Percentiles rank a stretch among this genome's conserved stretches.
Evolutionary conservation across 768 basidiomycete species (phyloP).

Genomic region (Udeniomyces megalosporus): DNA sequence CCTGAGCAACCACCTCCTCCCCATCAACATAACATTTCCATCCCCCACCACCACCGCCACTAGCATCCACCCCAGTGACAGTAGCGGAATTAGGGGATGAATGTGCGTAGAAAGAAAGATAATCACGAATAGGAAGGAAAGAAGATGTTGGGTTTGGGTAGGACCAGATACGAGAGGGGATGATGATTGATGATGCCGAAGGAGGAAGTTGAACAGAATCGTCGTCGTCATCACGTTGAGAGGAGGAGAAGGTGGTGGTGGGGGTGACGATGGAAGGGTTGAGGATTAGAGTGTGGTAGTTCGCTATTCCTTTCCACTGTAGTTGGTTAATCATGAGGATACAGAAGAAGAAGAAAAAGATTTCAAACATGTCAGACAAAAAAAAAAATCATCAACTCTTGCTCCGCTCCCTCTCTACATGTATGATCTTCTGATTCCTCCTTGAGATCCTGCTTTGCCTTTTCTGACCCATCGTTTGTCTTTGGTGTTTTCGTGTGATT

Average conservation of each 20-base stretch:
- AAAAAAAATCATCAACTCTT: too few relatives aligned
- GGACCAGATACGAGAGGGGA: slow-evolving; percentile 25
- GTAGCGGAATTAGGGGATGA: slow-evolving; percentile 10
- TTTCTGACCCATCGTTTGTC: too few relatives aligned
- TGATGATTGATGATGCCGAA: not conserved
- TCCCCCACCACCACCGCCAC: slow-evolving; percentile 16
- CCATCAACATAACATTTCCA: slow-evolving; percentile 27
- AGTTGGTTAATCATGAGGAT: too few relatives aligned
- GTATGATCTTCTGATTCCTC: too few relatives aligned
- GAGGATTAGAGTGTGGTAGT: slow-evolving; percentile 21
- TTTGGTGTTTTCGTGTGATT: too few relatives aligned
- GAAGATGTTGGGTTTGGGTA: slow-evolving; percentile 21
- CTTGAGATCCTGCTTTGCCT: too few relatives aligned
- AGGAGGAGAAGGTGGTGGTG: too few relatives aligned
- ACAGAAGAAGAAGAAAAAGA: not conserved
- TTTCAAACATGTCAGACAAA: too few relatives aligned
- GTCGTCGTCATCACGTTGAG: too few relatives aligned
- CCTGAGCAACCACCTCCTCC: slow-evolving; percentile 24
- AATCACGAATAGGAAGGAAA: slow-evolving; percentile 23
- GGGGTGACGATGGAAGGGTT: not conserved
- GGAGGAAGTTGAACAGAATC: too few relatives aligned
- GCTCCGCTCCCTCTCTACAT: too few relatives aligned
- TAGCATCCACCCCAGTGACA: slow-evolving; percentile 4
- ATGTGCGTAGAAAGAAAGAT: slow-evolving; percentile 26
- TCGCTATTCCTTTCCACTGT: slow-evolving; percentile 23